A percentile compares a stretch with the other conserved stretches of the same genome.
phyloP scores from a whole-genome alignment of 2,329 filamentous ascomycete genomes.

The Parafenestella ontariensis region DNA sequence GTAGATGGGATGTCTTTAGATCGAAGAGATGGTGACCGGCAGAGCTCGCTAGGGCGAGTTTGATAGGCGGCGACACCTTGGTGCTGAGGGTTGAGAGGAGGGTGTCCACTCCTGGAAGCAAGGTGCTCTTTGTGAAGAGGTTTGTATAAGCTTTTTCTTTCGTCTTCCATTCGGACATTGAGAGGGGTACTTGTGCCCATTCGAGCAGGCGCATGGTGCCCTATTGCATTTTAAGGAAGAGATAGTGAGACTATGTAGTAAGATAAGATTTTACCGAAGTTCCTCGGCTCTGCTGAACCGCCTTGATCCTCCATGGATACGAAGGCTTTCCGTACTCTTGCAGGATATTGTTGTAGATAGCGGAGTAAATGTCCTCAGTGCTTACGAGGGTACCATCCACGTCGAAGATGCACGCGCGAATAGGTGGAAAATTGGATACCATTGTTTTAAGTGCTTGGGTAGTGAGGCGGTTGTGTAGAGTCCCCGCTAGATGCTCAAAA shows the following conservation, averaged over 20 bases:
- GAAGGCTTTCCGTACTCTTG: constrained; percentile 22
- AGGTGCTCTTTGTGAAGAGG: constrained; percentile 16
- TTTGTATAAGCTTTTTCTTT: constrained; percentile 13
- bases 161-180: constrained; percentile 21
- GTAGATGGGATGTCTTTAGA: background rate
- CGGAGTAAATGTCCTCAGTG: constrained; percentile 39
- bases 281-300: constrained; percentile 29
- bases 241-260: background rate
- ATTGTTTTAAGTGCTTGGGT: background rate
- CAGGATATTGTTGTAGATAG: constrained; percentile 32
- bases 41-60: constrained; percentile 4
- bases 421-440: constrained; percentile 15
- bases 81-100: constrained; percentile 8
- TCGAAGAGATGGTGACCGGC: background rate
- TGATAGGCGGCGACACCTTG: background rate
- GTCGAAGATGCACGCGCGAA: constrained; percentile 47
- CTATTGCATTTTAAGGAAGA: constrained; percentile 5
- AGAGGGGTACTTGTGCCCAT: constrained; percentile 27
- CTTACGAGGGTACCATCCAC: constrained; percentile 47
- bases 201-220: constrained; percentile 26
- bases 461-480: background rate
- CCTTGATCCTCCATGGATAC: constrained; percentile 31
- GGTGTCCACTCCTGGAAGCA: constrained; percentile 6
- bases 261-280: constrained; percentile 10
- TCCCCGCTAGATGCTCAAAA: no score